Base-by-base conservation (phyloP, 2,329 filamentous ascomycete genomes). In the Helotiales sp. region DNA sequence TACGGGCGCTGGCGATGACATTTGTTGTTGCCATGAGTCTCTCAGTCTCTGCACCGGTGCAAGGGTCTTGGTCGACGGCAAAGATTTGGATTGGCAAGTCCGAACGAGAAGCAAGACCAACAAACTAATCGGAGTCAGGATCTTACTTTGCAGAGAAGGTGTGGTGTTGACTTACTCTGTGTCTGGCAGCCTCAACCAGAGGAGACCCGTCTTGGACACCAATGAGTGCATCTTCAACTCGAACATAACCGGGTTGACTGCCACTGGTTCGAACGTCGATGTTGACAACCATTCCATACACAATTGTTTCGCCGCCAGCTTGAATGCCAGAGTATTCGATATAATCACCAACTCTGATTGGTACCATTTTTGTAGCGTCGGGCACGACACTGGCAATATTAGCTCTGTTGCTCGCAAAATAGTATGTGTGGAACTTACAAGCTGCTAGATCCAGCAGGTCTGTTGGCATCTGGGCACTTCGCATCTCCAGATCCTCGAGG, bases 31-130 rank as follows among this genome's bases (percentile, higher is more conserved):
- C 78, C 32, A 82, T 74, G 10, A 75, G 63, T 6, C 79, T 78
- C 32, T 78, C 74, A 1, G 72, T 79, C 43, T 79, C 75, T 26
- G 75, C 76, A 17, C 81, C 81, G 0, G 79, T 81, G 71, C 81
- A 82, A 24, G 78, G 78, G 50, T 82, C 78, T 22, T 82, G 74
- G 6, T 82, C 80, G 28, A 81, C 79, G 45, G 80, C 80, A 32
- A 67, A 76, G 64, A 82, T 77, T 11, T 72, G 75, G 40, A 82
- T 76, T 6, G 71, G 70, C 17, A 77, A 75, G 40, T 73, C 70
- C 15, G 77, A 77, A 47, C 80, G 79, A 1, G 80, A 80, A 6
- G 79, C 77, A 52, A 77, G 79, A 0, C 80, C 80, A 26, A 82
- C 76, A 59, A 79, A 79, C 74, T 77, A 28, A 10, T 15, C 45